Base-by-base conservation (phyloP, 495 filamentous ascomycete genomes). In the Hypoxylon fuscum region DNA sequence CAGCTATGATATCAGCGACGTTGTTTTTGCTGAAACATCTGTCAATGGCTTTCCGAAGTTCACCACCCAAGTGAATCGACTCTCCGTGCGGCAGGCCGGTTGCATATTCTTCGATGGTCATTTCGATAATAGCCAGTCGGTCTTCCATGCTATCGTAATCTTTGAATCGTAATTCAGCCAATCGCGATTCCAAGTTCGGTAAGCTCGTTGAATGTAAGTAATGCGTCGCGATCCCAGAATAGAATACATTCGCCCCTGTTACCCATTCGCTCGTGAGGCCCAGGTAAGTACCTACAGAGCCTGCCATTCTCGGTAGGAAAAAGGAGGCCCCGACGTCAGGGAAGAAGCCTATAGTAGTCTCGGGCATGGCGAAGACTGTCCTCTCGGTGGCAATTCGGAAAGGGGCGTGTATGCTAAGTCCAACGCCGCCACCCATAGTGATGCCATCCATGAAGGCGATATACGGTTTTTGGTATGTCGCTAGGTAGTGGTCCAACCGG, bases 351-450 rank as follows among this genome's bases (percentile, higher is more conserved):
- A 98, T 98, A 7, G 82, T 93, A 2, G 95, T 98, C 80, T 98
- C 95, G 31, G 95, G 95, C 95, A 98, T 98, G 60, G 96, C 93
- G 69, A 98, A 96, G 15, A 93, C 74, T 5, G 96, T 98, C 52
- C 88, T 88, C 76, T 98, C 95, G 10, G 95, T 98, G 21, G 96
- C 96, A 68, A 98, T 95, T 18, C 95, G 84, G 82, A 98, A 92
- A 1, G 95, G 96, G 4, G 96, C 93, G 75, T 98, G 96, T 38
- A 97, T 83, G 74, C 88, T 92, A 44, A 98, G 84, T 2, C 95
- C 95, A 23, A 98, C 96, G 48, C 95, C 95, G 49, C 95, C 95
- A 57, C 95, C 95, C 95, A 98, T 98, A 20, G 96, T 98, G 70
- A 96, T 88, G 53, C 95, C 95, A 70, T 98, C 96, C 88, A 98